Base-by-base conservation (phyloP, 805 yeast species). In the Wickerhamomyces chaumierensis region DNA sequence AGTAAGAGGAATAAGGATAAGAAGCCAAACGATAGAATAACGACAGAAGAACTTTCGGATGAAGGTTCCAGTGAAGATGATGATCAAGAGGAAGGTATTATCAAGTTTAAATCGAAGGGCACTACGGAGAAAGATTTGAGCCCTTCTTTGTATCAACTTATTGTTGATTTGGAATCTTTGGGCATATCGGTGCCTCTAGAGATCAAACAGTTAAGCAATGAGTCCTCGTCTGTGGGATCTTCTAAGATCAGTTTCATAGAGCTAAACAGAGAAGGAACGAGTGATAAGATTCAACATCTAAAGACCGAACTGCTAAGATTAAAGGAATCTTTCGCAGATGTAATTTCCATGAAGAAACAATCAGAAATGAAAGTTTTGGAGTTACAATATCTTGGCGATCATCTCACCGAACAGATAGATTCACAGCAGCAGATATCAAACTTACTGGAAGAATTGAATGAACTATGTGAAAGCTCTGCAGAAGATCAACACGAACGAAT, bases 181-280 rank as follows among this genome's bases (percentile, higher is more conserved):
- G 50, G 52, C 20, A 41, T 48, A 2, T 14, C 11, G 2, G 42
- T 53, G 2, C 56, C 57, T 3, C 33, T 34, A 3, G 17, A 37
- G n/a, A 36, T 51, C 17, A 52, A 52, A 36, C 34, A 41, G n/a
- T 9, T 48, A n/a, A 45, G 50, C 23, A 41, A 51, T 34, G 31
- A 38, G 12, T 27, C 37, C 9, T 6, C 23, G 14, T 41, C 60
- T 11, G 58, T 55, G 36, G 52, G 57, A 28, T 57, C 58, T 18
- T 44, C 29, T 4, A 25, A 56, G 36, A 59, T 58, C 35, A 61
- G 68, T 9, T 58, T 63, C 31, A 61, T 59, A 37, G 61, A 59
- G 41, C 42, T 58, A 20, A 55, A 58, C 45, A 58, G 66, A 52
- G 65, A 61, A 45, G 65, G 45, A 1, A 43, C 38, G 14, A 61